Conservation (phyloP, 805 yeast species). For the Kodamaea kakaduensis region DNA sequence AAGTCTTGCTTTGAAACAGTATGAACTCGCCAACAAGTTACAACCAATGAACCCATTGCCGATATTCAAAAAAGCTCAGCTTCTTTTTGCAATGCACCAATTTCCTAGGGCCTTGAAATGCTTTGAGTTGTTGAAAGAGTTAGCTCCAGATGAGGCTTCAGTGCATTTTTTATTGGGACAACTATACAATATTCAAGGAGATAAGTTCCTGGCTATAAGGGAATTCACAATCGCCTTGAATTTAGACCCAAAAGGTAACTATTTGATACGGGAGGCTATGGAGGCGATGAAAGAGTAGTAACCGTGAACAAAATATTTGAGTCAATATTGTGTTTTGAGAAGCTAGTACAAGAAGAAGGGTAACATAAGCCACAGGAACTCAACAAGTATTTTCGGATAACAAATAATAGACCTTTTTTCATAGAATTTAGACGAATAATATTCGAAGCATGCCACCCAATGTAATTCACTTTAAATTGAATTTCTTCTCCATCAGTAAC, state of each 20-base stretch:
- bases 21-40: constrained; percentile 73
- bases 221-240: constrained; percentile 87
- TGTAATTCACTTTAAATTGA: too few relatives aligned
- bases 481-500: too few relatives aligned
- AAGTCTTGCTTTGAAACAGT: constrained; percentile 73
- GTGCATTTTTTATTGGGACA: constrained; percentile 90
- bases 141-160: constrained; percentile 93
- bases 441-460: too few relatives aligned
- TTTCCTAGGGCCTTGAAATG: constrained; percentile 69
- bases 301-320: too few relatives aligned
- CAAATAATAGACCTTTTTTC: too few relatives aligned
- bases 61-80: constrained; percentile 82
- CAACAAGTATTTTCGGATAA: too few relatives aligned
- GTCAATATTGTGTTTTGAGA: too few relatives aligned
- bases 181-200: constrained; percentile 70
- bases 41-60: constrained; percentile 88
- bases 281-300: constrained; percentile 45
- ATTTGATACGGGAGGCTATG: constrained; percentile 78
- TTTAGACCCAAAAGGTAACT: constrained; percentile 89
- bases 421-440: too few relatives aligned
- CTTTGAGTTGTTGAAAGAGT: constrained; percentile 64
- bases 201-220: constrained; percentile 72
- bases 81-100: constrained; percentile 65
- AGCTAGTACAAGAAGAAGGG: too few relatives aligned
- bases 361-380: too few relatives aligned